Conservation (phyloP, 371 early-diverging fungal genomes). For the Umbelopsis sp. region DNA sequence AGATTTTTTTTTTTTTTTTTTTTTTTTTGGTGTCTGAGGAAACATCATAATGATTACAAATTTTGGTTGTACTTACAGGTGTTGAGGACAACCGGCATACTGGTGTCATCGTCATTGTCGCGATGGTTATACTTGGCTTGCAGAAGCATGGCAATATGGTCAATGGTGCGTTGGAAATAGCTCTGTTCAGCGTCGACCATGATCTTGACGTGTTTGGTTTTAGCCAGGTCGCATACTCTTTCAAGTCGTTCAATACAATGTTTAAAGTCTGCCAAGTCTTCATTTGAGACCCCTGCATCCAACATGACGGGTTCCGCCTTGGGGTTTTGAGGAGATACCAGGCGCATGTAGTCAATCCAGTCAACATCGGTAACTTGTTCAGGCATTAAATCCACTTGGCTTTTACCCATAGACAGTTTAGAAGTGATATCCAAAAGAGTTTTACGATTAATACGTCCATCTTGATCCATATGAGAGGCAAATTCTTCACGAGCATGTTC, state of each 20-base stretch:
- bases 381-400: slow-evolving; percentile 7
- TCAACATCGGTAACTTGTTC: slow-evolving; percentile 39
- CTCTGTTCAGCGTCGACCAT: slow-evolving; percentile 96
- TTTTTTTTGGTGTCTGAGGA: not conserved
- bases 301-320: slow-evolving; percentile 13
- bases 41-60: not conserved
- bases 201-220: slow-evolving; percentile 66
- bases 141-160: slow-evolving; percentile 76
- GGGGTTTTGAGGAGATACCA: slow-evolving; percentile 59
- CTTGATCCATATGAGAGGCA: slow-evolving; percentile 8
- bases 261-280: slow-evolving; percentile 77
- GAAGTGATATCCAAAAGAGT: not conserved
- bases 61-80: slow-evolving; percentile 58
- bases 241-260: slow-evolving; percentile 68
- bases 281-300: slow-evolving; percentile 30
- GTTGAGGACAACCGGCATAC: slow-evolving; percentile 79
- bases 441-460: slow-evolving; percentile 6
- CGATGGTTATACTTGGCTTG: slow-evolving; percentile 67
- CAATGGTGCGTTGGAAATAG: slow-evolving; percentile 94
- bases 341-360: slow-evolving; percentile 61
- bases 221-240: slow-evolving; percentile 66
- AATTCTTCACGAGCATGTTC: slow-evolving; percentile 20
- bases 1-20: not conserved
- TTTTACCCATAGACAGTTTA: slow-evolving; percentile 7
- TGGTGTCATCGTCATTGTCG: slow-evolving; percentile 34